Evolutionary conservation across 768 basidiomycete species (phyloP), one percentile per base, ranked within the genome.

Genomic region (Auricularia sp.): DNA sequence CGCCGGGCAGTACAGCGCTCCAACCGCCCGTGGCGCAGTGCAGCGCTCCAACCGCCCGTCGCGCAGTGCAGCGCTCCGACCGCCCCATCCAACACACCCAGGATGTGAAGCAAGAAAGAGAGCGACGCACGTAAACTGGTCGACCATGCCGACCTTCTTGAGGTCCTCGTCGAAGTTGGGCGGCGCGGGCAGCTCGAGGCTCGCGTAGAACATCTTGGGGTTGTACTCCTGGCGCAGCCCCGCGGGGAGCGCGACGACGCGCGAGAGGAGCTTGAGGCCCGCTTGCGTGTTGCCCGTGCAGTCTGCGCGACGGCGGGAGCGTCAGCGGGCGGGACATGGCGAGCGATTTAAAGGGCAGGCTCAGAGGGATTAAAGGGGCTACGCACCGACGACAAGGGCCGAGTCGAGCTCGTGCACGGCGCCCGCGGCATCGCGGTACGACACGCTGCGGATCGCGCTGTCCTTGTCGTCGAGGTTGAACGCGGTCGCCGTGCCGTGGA

Each of bases 171-270:
- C 13, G 8, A 69, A 62, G 3, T 61, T 63, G 2, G 58, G 65
- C 16, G 63, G 35, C 36, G 70, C n/a, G 13, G 37, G 62, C 61
- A 69, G 71, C 35, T 62, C 67, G 35, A 68, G 66, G 18, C 68
- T 8, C 4, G 66, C 59, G 44, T 73, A 73, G 1, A 65, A 67
- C 65, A 72, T 65, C 58, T 72, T 69, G 37, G 71, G 73, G 65
- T 74, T 67, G 64, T 73, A 73, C 56, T 59, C 56, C 34, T 33
- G 16, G 7, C 56, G 21, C 34, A 59, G 56, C 14, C 16, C 4
- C 11, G 14, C 7, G 24, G 24, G 13, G 24, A 59, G 56, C 16
- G 21, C 18, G 0, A 51, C 18, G 10, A 21, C 14, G 13, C 56
- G 56, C 24, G 56, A 29, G 24, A 59, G 56, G 8, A 59, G 56